These are phyloP conservation scores for Bipolaris sorokiniana DNA, from an alignment of 2,329 filamentous ascomycete genomes.

Conservation along the genomic window DNA sequence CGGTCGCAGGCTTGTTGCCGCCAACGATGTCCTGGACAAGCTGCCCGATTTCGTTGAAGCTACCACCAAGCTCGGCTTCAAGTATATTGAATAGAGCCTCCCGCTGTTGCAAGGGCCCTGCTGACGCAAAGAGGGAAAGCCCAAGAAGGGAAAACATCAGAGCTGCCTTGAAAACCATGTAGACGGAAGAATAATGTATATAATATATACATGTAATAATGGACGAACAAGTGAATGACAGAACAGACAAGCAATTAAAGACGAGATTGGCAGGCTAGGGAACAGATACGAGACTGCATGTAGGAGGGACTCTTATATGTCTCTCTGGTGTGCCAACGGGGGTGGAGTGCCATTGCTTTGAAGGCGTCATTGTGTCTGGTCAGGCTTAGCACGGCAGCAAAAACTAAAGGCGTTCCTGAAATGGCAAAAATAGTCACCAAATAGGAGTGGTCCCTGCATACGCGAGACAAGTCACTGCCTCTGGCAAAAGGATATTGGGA, in stretches of 20 bases:
- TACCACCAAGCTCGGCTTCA: conserved; percentile 33
- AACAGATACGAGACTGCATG: neutral
- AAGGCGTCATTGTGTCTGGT: neutral
- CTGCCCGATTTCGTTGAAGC: conserved; percentile 23
- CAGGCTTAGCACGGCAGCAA: neutral
- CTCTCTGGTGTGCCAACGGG: neutral
- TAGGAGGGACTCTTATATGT: conserved; percentile 9
- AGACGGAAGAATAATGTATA: neutral
- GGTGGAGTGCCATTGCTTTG: neutral
- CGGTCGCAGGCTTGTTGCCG: conserved; percentile 36
- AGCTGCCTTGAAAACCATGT: conserved; percentile 5
- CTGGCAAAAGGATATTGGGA: neutral
- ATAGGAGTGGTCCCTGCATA: conserved; percentile 7
- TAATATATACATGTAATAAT: neutral
- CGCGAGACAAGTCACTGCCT: neutral
- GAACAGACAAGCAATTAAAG: neutral
- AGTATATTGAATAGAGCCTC: conserved; percentile 24
- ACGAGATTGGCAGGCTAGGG: neutral
- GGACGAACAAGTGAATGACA: neutral
- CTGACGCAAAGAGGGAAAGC: conserved; percentile 17
- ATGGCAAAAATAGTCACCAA: conserved; percentile 3
- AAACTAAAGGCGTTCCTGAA: neutral
- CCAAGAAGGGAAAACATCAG: conserved; percentile 7
- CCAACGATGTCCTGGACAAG: conserved; percentile 39
- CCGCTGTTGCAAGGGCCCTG: conserved; percentile 32